Conservation (phyloP, 1,139 yeast species). For the Trichomonascaceae sp. region DNA sequence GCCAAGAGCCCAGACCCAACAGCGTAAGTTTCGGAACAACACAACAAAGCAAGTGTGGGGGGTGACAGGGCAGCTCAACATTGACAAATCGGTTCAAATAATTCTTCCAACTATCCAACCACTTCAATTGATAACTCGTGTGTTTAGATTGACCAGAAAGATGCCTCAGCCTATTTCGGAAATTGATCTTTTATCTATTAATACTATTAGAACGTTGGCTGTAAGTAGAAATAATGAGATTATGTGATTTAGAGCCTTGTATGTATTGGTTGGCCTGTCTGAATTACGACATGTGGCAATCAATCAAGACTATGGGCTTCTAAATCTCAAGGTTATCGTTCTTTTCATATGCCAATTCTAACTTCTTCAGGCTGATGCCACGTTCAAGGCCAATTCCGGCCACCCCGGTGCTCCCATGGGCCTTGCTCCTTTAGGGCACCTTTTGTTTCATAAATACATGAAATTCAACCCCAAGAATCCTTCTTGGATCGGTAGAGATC, state of each 20-base stretch:
- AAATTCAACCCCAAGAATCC: slow-evolving; percentile 88
- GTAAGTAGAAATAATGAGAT: slow-evolving; percentile 30
- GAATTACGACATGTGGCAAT: neutral
- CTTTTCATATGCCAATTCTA: neutral
- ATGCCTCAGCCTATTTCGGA: slow-evolving; percentile 32
- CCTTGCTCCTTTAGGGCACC: slow-evolving; percentile 83
- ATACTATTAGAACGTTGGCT: slow-evolving; percentile 86
- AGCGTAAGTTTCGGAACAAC: neutral
- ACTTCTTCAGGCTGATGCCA: slow-evolving; percentile 58
- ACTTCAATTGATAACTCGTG: neutral
- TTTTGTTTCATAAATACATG: slow-evolving; percentile 65
- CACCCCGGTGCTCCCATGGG: slow-evolving; percentile 99
- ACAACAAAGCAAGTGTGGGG: neutral
- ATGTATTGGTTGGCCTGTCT: no score
- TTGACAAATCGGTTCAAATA: neutral
- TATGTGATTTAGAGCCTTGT: no score
- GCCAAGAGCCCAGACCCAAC: neutral
- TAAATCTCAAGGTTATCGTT: neutral
- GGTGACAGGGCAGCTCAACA: neutral
- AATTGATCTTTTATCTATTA: slow-evolving; percentile 70
- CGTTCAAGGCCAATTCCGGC: slow-evolving; percentile 87
- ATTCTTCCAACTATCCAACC: neutral
- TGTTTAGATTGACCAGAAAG: neutral
- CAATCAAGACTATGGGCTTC: no score
- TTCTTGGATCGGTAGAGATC: slow-evolving; percentile 88